Evolutionary conservation across 2,329 filamentous ascomycete species (phyloP), one percentile per base, ranked within the genome.

Genomic region (Colletotrichum sp.): DNA sequence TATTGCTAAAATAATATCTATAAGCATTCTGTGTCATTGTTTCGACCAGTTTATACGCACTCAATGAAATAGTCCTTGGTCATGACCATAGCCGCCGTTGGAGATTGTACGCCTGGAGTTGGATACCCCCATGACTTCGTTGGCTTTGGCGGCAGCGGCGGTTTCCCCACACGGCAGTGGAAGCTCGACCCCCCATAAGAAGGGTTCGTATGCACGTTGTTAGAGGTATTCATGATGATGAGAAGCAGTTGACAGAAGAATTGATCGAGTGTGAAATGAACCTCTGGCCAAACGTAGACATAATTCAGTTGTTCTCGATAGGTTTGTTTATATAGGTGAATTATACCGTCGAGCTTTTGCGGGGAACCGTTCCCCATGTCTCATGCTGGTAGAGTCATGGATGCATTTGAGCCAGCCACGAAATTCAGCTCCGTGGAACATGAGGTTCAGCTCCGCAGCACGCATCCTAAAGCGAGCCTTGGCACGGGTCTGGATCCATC

Each of bases 11-110:
- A 21, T 5, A n/a, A 6, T 2, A 6, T 8, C 16, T 0, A 21
- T 49, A 12, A 21, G 44, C 9, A 0, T 2, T 49, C n/a, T 1
- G 7, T 13, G 44, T 16, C 44, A 49, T 4, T 3, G 10, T 3
- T 6, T 21, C 44, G 6, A 13, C 2, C n/a, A 7, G n/a, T 1
- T 0, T 49, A 1, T 13, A 52, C 44, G 1, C 0, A 52, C 44
- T 52, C 44, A 5, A 52, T 21, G 10, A 21, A 21, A 52, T 52
- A 52, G n/a, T 21, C 44, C 4, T 52, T 52, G 6, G 44, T 52
- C 44, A 52, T 52, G 44, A 52, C 44, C 44, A 52, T 52, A 0
- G 44, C 44, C 10, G n/a, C 10, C 6, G 44, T 52, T 3, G 44
- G 44, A 52, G 44, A 52, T 1, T 21, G 44, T 21, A 21, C 44